Evolutionary conservation across 345 rosid species (phyloP).

Genomic region (Aquilaria malaccensis): DNA sequence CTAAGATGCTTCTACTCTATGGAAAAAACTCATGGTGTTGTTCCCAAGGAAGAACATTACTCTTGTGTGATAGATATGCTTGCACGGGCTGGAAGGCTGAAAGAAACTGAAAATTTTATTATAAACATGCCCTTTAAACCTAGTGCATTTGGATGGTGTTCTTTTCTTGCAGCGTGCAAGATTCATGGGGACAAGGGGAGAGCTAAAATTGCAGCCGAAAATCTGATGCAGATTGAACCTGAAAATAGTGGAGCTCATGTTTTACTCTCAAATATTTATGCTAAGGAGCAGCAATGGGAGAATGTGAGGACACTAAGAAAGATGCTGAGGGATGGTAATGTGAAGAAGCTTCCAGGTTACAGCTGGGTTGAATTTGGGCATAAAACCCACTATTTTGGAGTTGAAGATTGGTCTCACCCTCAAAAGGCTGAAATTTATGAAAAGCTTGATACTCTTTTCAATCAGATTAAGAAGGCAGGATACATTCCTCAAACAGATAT

Average conservation of each 20-base stretch:
- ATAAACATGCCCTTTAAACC: slow-evolving; percentile 27
- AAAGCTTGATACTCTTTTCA: slow-evolving; percentile 19
- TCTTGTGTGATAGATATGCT: slow-evolving; percentile 31
- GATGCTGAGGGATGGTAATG: slow-evolving; percentile 23
- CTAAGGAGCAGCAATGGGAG: slow-evolving; percentile 24
- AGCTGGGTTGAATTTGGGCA: slow-evolving; percentile 29
- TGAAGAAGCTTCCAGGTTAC: slow-evolving; percentile 26
- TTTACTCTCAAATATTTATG: slow-evolving; percentile 29
- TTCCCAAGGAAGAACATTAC: slow-evolving; percentile 25
- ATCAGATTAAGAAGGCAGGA: slow-evolving; percentile 25
- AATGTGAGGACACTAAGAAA: slow-evolving; percentile 25
- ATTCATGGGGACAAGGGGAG: slow-evolving; percentile 28
- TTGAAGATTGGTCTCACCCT: slow-evolving; percentile 27
- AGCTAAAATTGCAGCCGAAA: slow-evolving; percentile 28
- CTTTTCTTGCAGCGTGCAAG: slow-evolving; percentile 29
- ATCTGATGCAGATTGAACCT: slow-evolving; percentile 29
- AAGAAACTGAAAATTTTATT: slow-evolving; percentile 24
- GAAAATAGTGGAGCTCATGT: slow-evolving; percentile 29
- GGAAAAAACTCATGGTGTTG: slow-evolving; percentile 18
- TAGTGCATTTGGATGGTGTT: slow-evolving; percentile 31
- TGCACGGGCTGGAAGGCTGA: slow-evolving; percentile 26
- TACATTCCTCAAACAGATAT: slow-evolving; percentile 23
- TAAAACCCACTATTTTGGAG: slow-evolving; percentile 28
- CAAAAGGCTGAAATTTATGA: slow-evolving; percentile 22
- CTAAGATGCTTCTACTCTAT: slow-evolving; percentile 19